Evolutionary conservation across 2,329 filamentous ascomycete species (phyloP).

Genomic region (Monosporascus sp.): DNA sequence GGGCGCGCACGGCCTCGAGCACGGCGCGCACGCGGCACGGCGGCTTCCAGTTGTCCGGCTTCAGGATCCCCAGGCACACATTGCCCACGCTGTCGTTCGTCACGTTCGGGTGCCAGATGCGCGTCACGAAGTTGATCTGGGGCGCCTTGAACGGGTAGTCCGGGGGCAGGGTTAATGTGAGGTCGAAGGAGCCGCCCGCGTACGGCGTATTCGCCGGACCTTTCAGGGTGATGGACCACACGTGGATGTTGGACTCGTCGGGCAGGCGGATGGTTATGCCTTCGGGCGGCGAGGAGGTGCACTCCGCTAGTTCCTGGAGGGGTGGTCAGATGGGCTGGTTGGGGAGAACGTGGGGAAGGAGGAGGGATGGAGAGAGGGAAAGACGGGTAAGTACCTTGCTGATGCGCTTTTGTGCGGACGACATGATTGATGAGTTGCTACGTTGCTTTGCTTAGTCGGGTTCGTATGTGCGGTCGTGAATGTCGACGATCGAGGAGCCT

Average conservation of each 20-base stretch:
- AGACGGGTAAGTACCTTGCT: too few relatives aligned
- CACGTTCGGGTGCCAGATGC: conserved; percentile 94
- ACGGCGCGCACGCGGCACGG: conserved; percentile 71
- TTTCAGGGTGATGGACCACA: conserved; percentile 45
- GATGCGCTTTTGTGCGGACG: too few relatives aligned
- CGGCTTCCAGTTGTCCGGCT: conserved; percentile 88
- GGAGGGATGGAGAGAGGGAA: conserved; percentile 18
- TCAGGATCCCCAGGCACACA: conserved; percentile 82
- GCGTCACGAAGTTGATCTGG: conserved; percentile 72
- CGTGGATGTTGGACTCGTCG: conserved; percentile 44
- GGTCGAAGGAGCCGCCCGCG: conserved; percentile 66
- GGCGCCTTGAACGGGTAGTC: conserved; percentile 92
- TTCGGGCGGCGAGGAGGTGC: conserved; percentile 40
- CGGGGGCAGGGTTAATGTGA: conserved; percentile 67
- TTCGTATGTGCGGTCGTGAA: too few relatives aligned
- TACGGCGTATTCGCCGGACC: conserved; percentile 44
- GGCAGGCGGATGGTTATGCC: conserved; percentile 45
- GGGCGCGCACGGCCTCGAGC: conserved; percentile 67
- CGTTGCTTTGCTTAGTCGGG: too few relatives aligned
- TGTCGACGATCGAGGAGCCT: too few relatives aligned
- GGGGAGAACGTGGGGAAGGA: neutral
- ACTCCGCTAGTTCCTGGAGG: conserved; percentile 48
- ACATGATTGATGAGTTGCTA: too few relatives aligned
- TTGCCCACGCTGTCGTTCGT: conserved; percentile 79
- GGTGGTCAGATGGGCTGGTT: neutral